A percentile compares a stretch with the other conserved stretches of the same genome.
Evolutionary conservation across 768 basidiomycete genomes (phyloP).

Genomic region (Suillus subaureus): DNA sequence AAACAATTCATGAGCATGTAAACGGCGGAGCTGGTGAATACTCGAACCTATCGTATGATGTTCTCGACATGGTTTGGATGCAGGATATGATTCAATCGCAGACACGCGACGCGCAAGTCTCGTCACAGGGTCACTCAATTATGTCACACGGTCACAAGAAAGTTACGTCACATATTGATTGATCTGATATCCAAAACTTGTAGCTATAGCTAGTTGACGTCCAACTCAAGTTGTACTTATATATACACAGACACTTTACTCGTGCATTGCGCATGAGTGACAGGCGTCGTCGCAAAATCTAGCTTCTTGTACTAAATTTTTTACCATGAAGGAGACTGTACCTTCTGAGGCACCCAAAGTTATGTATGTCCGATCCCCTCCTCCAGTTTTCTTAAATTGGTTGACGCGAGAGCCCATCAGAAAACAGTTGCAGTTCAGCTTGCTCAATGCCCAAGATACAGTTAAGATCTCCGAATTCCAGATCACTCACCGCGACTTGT

Average conservation of each 20-base stretch:
- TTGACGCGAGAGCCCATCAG: slow-evolving; percentile 42
- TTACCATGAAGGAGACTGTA: slow-evolving; percentile 74
- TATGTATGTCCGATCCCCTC: slow-evolving; percentile 52
- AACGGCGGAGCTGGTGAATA: background rate
- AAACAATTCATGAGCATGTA: background rate
- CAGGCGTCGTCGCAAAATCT: background rate
- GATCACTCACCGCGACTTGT: slow-evolving; percentile 90
- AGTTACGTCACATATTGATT: slow-evolving; percentile 8
- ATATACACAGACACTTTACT: background rate
- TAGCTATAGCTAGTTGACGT: background rate
- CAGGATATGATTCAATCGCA: slow-evolving; percentile 20
- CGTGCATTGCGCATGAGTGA: slow-evolving; percentile 1
- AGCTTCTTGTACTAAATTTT: background rate
- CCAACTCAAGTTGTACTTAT: background rate
- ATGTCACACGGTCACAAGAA: slow-evolving; percentile 34
- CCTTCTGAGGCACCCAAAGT: slow-evolving; percentile 81
- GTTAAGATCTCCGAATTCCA: slow-evolving; percentile 97
- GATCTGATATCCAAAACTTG: background rate
- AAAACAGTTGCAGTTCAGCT: slow-evolving; percentile 95
- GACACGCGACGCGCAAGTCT: slow-evolving; percentile 66
- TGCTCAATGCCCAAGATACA: slow-evolving; percentile 92
- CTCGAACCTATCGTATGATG: slow-evolving; percentile 85
- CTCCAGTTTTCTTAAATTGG: background rate
- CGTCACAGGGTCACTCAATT: slow-evolving; percentile 40
- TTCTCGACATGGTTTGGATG: slow-evolving; percentile 76